phyloP scores from a whole-genome alignment of 2,329 filamentous ascomycete genomes.

The Verticillium isaacii region DNA sequence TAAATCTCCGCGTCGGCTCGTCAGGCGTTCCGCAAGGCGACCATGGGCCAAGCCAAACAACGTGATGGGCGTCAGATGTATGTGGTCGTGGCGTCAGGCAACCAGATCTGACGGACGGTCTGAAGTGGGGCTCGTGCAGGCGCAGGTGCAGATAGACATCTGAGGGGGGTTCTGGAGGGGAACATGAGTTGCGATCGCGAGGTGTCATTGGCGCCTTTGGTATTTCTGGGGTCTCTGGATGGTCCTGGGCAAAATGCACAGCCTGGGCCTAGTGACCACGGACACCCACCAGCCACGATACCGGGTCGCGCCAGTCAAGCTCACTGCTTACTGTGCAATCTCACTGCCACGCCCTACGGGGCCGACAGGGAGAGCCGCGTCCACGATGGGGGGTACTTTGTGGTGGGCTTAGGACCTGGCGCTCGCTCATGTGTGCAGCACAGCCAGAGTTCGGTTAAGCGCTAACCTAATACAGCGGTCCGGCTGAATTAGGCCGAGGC shows the following conservation, averaged over 20 bases:
- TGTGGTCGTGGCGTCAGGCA: neutral
- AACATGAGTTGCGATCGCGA: no score
- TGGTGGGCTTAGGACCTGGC: no score
- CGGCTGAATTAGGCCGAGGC: no score
- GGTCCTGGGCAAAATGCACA: neutral
- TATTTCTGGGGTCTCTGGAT: no score
- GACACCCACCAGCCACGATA: neutral
- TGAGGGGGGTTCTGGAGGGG: no score
- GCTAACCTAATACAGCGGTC: no score
- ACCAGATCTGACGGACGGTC: neutral
- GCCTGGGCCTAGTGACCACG: neutral
- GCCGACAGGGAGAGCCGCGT: neutral
- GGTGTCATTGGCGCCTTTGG: no score
- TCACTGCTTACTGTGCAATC: neutral
- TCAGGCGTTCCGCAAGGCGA: neutral
- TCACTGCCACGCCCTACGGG: no score
- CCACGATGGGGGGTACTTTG: neutral
- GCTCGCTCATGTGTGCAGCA: no score
- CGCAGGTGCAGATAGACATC: neutral
- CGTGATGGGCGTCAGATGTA: neutral
- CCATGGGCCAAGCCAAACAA: neutral
- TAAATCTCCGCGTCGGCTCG: neutral
- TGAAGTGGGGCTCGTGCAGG: no score
- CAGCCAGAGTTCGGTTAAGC: no score
- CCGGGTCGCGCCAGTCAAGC: neutral